Base-by-base conservation (phyloP, 176 grass and related monocot genomes). In the Carex kokanica region DNA sequence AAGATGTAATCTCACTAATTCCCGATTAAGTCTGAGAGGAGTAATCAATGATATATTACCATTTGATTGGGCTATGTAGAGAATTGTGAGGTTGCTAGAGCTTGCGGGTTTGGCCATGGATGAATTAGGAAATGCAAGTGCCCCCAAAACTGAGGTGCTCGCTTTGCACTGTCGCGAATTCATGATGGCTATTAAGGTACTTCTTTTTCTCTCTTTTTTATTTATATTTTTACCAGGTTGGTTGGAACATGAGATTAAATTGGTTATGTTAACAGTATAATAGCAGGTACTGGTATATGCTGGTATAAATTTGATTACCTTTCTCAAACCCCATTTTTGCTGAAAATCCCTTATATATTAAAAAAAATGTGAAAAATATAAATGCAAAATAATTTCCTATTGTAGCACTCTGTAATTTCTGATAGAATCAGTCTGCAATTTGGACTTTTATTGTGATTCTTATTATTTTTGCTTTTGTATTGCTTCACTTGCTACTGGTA, bases 181-280 rank as follows among this genome's bases (percentile, higher is more conserved):
- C 86, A 98, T 98, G 92, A 45, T 78, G 15, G 85, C 83, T 29
- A 93, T 98, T 78, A 95, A 88, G 92, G 95, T 98, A 74, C 32
- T 78, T 52, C 24, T 47, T 16, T 67, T 2, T 12, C 45, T 49
- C 10, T 49, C 10, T 12, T 31, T 64, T 56, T 52, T 16, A 16
- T 70, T 49, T 49, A 2, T 49, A 49, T 49, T 70, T 41, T 17
- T 70, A 41, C 16, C 10, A 11, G 32, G 6, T 55, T 31, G 73
- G 73, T 55, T 12, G 70, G 70, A 24, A 27, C 43, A 24, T 52
- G 4, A 25, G 70, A 52, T 52, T 0, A n/a, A 51, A 52, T 52
- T 52, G 70, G 12, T 11, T 2, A 74, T 74, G 11, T 74, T 74
- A 74, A 51, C 7, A 72, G 17, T 47, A 49, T 49, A 49, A 49